These are phyloP conservation scores for Pterocarpus santalinus DNA, from an alignment of 306 rosid species.

Conservation along the genomic window DNA sequence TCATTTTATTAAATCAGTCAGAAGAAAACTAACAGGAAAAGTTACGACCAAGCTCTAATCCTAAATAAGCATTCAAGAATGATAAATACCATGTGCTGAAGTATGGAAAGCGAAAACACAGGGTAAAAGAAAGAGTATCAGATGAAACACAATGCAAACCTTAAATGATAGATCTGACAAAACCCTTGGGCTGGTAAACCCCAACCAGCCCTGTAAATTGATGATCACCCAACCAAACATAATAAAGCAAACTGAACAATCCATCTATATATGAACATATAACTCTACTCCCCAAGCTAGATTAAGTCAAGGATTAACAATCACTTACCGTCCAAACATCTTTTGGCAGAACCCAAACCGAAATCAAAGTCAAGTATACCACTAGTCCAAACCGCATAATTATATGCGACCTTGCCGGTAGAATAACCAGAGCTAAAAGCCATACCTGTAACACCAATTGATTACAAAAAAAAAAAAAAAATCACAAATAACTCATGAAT, in stretches of 20 bases:
- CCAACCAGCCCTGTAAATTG: slow-evolving; percentile 16
- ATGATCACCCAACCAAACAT: slow-evolving; percentile 26
- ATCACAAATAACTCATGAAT: slow-evolving; percentile 21
- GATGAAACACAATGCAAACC: slow-evolving; percentile 27
- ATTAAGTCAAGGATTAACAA: slow-evolving; percentile 38
- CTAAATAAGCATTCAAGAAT: slow-evolving; percentile 32
- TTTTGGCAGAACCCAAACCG: slow-evolving; percentile 81
- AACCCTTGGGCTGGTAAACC: background rate
- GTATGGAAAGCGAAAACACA: background rate
- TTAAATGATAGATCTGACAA: slow-evolving; percentile 24
- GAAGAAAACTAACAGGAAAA: background rate
- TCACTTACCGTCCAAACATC: slow-evolving; percentile 78
- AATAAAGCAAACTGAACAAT: slow-evolving; percentile 28
- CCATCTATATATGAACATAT: slow-evolving; percentile 29
- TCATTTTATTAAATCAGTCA: background rate
- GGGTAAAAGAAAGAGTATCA: background rate
- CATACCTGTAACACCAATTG: slow-evolving; percentile 69
- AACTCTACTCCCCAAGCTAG: slow-evolving; percentile 22
- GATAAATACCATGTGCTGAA: slow-evolving; percentile 17
- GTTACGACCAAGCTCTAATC: slow-evolving; percentile 21
- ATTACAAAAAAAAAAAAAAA: background rate
- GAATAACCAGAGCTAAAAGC: slow-evolving; percentile 92
- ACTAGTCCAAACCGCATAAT: slow-evolving; percentile 78
- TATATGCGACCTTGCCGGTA: slow-evolving; percentile 89
- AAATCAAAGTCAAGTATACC: slow-evolving; percentile 73